These are phyloP conservation scores for Leccinum incarnatum DNA, from an alignment of 768 basidiomycete species.

Conservation along the genomic window DNA sequence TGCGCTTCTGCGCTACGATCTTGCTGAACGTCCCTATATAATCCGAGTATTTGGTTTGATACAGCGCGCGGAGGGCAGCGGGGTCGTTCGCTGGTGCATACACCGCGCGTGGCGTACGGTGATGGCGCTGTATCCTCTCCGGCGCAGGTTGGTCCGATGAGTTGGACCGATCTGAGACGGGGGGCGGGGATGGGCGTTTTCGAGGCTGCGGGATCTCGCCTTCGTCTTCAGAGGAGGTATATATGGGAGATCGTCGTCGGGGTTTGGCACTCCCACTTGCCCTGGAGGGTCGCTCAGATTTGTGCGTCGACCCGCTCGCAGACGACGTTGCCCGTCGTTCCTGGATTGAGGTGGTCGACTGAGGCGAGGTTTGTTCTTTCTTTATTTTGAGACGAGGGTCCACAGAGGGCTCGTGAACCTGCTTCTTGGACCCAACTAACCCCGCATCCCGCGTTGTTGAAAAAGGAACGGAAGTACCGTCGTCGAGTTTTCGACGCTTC, in stretches of 20 bases:
- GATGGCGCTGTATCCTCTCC: conserved; percentile 19
- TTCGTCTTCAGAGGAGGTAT: conserved; percentile 68
- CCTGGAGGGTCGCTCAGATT: conserved; percentile 22
- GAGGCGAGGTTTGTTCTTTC: conserved; percentile 35
- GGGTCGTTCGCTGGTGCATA: conserved; percentile 46
- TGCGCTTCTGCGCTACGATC: conserved; percentile 48
- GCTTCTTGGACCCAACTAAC: conserved; percentile 35
- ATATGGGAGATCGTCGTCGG: conserved; percentile 58
- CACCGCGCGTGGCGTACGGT: conserved; percentile 32
- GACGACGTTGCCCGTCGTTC: conserved; percentile 12
- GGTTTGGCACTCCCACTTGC: conserved; percentile 29
- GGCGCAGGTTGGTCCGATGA: conserved; percentile 18
- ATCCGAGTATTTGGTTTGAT: conserved; percentile 48
- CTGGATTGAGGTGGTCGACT: conserved; percentile 13
- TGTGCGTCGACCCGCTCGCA: conserved; percentile 6
- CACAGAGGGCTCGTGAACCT: conserved; percentile 25
- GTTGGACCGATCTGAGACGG: conserved; percentile 22
- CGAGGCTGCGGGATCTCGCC: conserved; percentile 36
- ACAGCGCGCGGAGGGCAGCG: conserved; percentile 49
- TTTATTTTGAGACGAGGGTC: conserved; percentile 33
- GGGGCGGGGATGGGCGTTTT: conserved; percentile 28
- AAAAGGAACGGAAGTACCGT: conserved; percentile 18
- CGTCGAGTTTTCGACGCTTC: conserved; percentile 47
- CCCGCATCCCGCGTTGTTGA: conserved; percentile 25
- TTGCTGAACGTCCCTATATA: conserved; percentile 49